A percentile compares a stretch with the other conserved stretches of the same genome.
phyloP scores from a whole-genome alignment of 2,329 filamentous ascomycete genomes.

The Colletotrichum eleusines region DNA sequence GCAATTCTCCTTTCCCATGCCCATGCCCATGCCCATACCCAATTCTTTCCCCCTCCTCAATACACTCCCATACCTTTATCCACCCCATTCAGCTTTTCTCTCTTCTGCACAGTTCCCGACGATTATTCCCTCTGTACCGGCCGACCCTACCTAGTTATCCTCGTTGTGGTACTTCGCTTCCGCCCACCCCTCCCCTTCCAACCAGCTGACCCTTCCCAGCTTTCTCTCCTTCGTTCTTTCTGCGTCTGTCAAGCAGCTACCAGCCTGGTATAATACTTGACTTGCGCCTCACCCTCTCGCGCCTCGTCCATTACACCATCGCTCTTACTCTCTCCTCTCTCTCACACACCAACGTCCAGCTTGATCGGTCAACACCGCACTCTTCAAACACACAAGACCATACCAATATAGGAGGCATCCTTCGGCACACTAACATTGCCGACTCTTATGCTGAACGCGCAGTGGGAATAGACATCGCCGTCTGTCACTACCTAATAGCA shows the following conservation, averaged over 20 bases:
- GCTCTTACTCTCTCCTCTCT: not conserved
- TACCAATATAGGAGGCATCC: not conserved
- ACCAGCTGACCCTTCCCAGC: slow-evolving; percentile 39
- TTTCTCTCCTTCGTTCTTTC: slow-evolving; percentile 19
- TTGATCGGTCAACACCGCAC: not conserved
- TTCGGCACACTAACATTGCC: not conserved
- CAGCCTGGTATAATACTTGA: slow-evolving; percentile 35
- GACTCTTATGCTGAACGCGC: not conserved
- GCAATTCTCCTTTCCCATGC: slow-evolving; percentile 41
- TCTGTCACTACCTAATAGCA: not conserved
- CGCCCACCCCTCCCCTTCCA: slow-evolving; percentile 25
- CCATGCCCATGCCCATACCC: slow-evolving; percentile 30
- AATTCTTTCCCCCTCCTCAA: slow-evolving; percentile 27
- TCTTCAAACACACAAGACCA: not conserved
- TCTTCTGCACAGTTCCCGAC: slow-evolving; percentile 4
- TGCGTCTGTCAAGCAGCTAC: not conserved
- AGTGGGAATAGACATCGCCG: not conserved
- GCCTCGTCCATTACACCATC: not conserved
- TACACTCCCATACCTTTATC: slow-evolving; percentile 31
- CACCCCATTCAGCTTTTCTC: slow-evolving; percentile 24
- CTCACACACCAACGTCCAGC: not conserved
- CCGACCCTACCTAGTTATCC: slow-evolving; percentile 1
- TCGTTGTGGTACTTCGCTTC: slow-evolving; percentile 33
- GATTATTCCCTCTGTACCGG: slow-evolving; percentile 7
- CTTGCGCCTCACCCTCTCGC: slow-evolving; percentile 33